Conservation (phyloP, 2,329 filamentous ascomycete genomes). For the Byssothecium circinans region DNA sequence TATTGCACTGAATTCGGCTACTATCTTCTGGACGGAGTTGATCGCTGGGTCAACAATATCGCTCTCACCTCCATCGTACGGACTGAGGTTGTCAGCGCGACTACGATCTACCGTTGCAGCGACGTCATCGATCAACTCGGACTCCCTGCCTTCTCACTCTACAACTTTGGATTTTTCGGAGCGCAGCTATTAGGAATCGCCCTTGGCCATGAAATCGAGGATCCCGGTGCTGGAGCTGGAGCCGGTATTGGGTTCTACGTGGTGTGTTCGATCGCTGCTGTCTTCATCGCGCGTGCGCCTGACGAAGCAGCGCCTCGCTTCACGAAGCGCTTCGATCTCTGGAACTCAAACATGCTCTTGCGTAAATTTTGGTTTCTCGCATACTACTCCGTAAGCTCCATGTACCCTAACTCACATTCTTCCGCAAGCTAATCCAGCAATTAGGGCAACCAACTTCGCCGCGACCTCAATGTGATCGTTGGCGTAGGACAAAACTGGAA, state of each 20-base stretch:
- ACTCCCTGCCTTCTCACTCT: constrained; percentile 47
- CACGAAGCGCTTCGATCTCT: constrained; percentile 45
- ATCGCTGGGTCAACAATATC: constrained; percentile 60
- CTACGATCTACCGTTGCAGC: constrained; percentile 57
- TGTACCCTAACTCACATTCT: neutral
- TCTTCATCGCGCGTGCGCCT: constrained; percentile 49
- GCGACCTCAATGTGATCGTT: constrained; percentile 58
- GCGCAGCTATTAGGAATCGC: constrained; percentile 56
- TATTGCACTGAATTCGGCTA: constrained; percentile 63
- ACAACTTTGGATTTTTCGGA: constrained; percentile 57
- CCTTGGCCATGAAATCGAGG: constrained; percentile 51
- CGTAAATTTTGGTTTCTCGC: constrained; percentile 56
- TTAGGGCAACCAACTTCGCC: constrained; percentile 59
- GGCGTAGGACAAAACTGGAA: constrained; percentile 59
- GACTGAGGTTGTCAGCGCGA: constrained; percentile 56
- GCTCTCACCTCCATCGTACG: constrained; percentile 59
- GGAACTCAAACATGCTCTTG: constrained; percentile 10
- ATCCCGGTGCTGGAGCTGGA: constrained; percentile 51
- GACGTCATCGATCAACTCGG: constrained; percentile 52
- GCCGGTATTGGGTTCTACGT: constrained; percentile 58
- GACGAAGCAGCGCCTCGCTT: constrained; percentile 46
- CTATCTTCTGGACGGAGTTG: constrained; percentile 58
- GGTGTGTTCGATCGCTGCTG: constrained; percentile 44
- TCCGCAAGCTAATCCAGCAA: no score
- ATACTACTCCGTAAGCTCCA: constrained; percentile 59